A percentile compares a stretch with the other conserved stretches of the same genome.
Evolutionary conservation across 2,329 filamentous ascomycete genomes (phyloP).

Genomic region (Hymenoscyphus infarciens): DNA sequence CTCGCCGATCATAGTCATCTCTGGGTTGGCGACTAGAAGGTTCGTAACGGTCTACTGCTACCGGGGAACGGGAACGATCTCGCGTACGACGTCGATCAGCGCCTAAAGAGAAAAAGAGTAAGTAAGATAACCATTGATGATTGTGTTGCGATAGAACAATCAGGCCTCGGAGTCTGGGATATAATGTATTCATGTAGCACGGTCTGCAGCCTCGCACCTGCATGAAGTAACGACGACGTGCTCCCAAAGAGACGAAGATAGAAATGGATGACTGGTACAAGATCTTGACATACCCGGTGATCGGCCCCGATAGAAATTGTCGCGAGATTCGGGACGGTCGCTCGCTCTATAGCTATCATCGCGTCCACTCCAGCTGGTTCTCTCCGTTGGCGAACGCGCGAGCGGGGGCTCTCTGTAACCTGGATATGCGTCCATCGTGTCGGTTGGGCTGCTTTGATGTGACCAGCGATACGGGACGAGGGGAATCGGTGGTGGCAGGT

Average conservation of each 20-base stretch:
- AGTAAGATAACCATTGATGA: conserved; percentile 15
- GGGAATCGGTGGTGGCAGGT: not conserved
- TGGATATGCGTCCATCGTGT: conserved; percentile 32
- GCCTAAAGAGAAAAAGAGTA: conserved; percentile 39
- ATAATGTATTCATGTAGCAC: conserved; percentile 1
- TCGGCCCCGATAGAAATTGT: conserved; percentile 62
- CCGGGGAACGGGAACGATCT: conserved; percentile 66
- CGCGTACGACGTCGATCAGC: conserved; percentile 53
- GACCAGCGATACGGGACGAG: conserved; percentile 7
- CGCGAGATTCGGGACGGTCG: conserved; percentile 45
- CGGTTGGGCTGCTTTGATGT: not conserved
- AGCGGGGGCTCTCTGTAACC: conserved; percentile 33
- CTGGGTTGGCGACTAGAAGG: conserved; percentile 57
- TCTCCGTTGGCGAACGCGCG: conserved; percentile 35
- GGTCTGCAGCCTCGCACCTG: conserved; percentile 12
- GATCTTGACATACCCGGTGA: conserved; percentile 61
- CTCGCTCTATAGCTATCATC: conserved; percentile 31
- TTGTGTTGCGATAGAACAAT: not conserved
- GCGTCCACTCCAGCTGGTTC: conserved; percentile 35
- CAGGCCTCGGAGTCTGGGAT: not conserved
- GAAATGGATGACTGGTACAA: not conserved
- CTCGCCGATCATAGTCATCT: conserved; percentile 58
- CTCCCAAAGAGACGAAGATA: not conserved
- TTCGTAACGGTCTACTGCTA: conserved; percentile 71
- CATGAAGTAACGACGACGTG: conserved; percentile 11